These are phyloP conservation scores for Aspergillus sparsus DNA, from an alignment of 495 filamentous ascomycete genomes.

Conservation along the genomic window DNA sequence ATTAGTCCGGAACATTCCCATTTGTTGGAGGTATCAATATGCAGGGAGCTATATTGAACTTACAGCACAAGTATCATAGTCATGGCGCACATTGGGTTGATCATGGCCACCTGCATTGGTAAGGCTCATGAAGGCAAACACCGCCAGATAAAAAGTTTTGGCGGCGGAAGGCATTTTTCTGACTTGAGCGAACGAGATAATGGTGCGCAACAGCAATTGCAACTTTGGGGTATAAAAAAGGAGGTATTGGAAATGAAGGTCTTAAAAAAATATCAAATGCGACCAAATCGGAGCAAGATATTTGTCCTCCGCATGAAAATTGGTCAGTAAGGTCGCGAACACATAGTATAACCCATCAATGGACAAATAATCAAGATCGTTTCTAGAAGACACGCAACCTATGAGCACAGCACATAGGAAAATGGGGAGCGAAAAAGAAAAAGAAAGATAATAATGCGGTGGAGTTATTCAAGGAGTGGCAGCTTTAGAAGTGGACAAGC, in stretches of 20 bases:
- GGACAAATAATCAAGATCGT: background rate
- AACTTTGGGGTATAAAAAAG: background rate
- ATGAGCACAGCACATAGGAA: background rate
- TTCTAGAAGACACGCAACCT: background rate
- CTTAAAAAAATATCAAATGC: background rate
- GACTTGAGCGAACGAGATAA: background rate
- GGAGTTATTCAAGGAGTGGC: constrained; percentile 18
- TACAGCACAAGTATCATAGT: constrained; percentile 64
- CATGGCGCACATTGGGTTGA: constrained; percentile 9
- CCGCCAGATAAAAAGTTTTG: constrained; percentile 71
- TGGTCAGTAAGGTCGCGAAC: constrained; percentile 1
- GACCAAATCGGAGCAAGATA: background rate
- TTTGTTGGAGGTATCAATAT: too few species aligned
- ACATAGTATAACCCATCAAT: background rate
- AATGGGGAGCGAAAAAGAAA: constrained; percentile 8
- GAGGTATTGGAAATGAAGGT: constrained; percentile 2
- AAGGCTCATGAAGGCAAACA: constrained; percentile 69
- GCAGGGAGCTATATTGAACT: constrained; percentile 29
- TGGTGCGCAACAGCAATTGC: too few species aligned
- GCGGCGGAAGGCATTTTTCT: constrained; percentile 64
- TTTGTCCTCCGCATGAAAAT: constrained; percentile 15
- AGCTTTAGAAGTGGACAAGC: constrained; percentile 35
- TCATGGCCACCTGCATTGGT: constrained; percentile 42
- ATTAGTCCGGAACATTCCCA: background rate
- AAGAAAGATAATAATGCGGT: constrained; percentile 13